Evolutionary conservation across 768 basidiomycete genomes (phyloP), one percentile per base, ranked within the genome.

Genomic region (Suillus sp.): DNA sequence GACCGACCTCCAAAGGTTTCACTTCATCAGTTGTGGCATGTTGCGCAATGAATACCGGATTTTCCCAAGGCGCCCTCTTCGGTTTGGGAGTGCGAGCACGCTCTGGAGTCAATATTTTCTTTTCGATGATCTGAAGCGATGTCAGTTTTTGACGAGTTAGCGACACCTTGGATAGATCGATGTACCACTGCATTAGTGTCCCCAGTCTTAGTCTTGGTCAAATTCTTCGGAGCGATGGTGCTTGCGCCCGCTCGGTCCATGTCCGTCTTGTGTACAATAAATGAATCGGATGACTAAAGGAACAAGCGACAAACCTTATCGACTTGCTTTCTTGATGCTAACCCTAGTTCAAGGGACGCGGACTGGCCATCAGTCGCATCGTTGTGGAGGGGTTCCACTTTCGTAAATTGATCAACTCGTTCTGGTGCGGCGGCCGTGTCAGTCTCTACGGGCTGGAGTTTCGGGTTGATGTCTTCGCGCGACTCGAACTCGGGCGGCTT

Each of bases 11-110:
- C 16, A 56, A 56, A 37, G 51, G 11, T 32, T 32, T 42, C 18
- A 5, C 45, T 61, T 43, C 30, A 20, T 58, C 38, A 30, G 62
- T 61, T 18, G 16, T 1, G n/a, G 22, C 45, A 27, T 53, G 50
- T 42, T 60, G 65, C 27, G 47, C 25, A 27, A 65, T 54, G 38
- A 73, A 70, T 43, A 66, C 66, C 37, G 66, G 59, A 37, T 68
- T 66, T 55, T 72, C 74, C 74, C 74, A 75, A 13, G 76, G 73
- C 8, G 77, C 77, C 67, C 75, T 73, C 50, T 61, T 66, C 11
- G 68, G 57, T 55, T 74, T 76, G n/a, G 42, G 18, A 37, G 43
- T 48, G 18, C 56, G 40, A 59, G 34, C 27, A 47, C 16, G 27
- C 70, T 72, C 22, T 58, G 30, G 32, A 64, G 60, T n/a, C 42